Base-by-base conservation (phyloP, 2,329 filamentous ascomycete species). In the Aspergillus novofumigatus region DNA sequence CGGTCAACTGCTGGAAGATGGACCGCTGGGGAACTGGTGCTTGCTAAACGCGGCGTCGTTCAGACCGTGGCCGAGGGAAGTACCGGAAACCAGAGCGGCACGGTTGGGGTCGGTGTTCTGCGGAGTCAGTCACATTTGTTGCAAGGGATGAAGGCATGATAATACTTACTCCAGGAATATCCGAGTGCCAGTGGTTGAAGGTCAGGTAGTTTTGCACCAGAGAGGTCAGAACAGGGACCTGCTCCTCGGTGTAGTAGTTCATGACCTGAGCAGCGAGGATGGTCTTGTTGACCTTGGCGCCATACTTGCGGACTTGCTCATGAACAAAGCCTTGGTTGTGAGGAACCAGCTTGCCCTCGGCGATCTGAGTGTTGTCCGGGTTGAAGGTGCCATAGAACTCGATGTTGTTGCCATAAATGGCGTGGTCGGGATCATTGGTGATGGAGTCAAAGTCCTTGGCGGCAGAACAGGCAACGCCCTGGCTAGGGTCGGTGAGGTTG, bases 111-210 rank as follows among this genome's bases (percentile, higher is more conserved):
- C 70, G 38, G 77, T 78, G 7, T 75, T 76, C 74, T 76, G 52
- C 35, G 55, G 6, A 8, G 23, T 23, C 32, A 57, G 59, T 64
- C 55, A 53, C 23, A 17, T 29, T 3, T 41, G n/a, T 21, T 14
- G 17, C 10, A 20, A 51, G 29, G 7, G n/a, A n/a, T 7, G 23
- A 21, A 50, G 25, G 25, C 17, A 20, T 23, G 45, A n/a, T n/a
- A 2, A 2, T 7, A 73, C 74, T 65, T 67, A 77, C 75, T 4
- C 77, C 76, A 2, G 75, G 73, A 20, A 77, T 62, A 54, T 72
- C 73, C 41, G 74, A 76, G 65, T 76, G 72, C 77, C 77, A 79
- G 66, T 75, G 69, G 69, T 79, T 78, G 54, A 79, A 78, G 10
- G 73, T 75, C 11, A 71, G 63, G 55, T 72, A 79, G 59, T 78